phyloP scores from a whole-genome alignment of 108 stramenopile genomes.

The Conticribra weissflogii region DNA sequence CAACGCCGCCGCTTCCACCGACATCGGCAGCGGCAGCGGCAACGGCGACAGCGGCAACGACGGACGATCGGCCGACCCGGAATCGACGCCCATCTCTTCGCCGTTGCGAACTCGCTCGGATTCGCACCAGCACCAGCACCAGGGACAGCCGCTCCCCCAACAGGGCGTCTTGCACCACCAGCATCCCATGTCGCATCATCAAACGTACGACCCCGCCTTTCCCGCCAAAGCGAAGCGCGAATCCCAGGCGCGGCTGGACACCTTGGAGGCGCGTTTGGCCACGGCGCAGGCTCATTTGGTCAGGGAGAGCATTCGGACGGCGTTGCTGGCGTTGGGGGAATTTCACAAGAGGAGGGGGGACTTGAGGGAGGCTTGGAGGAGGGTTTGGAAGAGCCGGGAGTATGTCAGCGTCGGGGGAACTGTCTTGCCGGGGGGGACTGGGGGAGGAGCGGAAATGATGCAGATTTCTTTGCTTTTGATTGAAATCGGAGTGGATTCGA shows the following conservation, averaged over 20 bases:
- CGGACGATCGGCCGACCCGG: too few relatives aligned
- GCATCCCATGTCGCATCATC: conserved; percentile 17
- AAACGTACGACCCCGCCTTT: conserved; percentile 23
- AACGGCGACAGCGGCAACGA: not conserved
- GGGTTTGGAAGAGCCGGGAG: conserved; percentile 48
- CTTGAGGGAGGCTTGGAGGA: conserved; percentile 49
- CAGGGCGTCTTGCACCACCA: not conserved
- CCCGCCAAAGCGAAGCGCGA: conserved; percentile 1
- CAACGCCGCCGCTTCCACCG: conserved; percentile 12
- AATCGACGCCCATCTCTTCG: too few relatives aligned
- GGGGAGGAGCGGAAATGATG: conserved; percentile 56
- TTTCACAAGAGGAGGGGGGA: conserved; percentile 62
- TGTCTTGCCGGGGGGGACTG: conserved; percentile 62
- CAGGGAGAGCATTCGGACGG: conserved; percentile 82
- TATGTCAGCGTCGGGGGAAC: not conserved
- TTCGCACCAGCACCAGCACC: not conserved
- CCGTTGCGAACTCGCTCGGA: too few relatives aligned
- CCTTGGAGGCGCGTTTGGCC: conserved; percentile 61
- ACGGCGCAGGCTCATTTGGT: conserved; percentile 73
- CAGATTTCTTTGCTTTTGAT: conserved; percentile 59
- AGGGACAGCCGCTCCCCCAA: not conserved
- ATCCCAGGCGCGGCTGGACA: conserved; percentile 11
- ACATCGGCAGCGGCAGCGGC: not conserved
- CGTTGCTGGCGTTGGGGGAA: conserved; percentile 59
- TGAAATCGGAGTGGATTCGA: conserved; percentile 56